Evolutionary conservation across 2,329 filamentous ascomycete genomes (phyloP).

Genomic region (Curvularia hawaiiensis): DNA sequence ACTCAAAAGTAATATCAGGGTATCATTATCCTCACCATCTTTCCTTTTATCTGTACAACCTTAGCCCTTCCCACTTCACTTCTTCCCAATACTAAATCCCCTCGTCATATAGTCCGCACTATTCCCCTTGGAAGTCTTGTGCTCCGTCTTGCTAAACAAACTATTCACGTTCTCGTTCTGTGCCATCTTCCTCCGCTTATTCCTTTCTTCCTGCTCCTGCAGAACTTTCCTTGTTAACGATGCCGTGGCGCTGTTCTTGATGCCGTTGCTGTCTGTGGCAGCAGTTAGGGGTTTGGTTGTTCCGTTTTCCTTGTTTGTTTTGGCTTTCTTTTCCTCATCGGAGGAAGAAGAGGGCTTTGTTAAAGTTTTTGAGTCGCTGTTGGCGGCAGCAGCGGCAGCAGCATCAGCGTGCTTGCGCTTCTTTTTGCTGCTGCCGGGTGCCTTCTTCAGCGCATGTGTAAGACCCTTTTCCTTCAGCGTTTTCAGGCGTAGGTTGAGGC

Average conservation of each 20-base stretch:
- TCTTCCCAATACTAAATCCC: slow-evolving; percentile 50
- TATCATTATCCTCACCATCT: not conserved
- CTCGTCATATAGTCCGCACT: slow-evolving; percentile 57
- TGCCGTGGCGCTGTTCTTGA: slow-evolving; percentile 88
- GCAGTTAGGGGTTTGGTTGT: not conserved
- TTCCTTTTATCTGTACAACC: not conserved
- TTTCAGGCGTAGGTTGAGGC: slow-evolving; percentile 68
- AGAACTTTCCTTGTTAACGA: slow-evolving; percentile 84
- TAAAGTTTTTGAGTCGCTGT: slow-evolving; percentile 19
- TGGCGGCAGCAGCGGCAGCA: slow-evolving; percentile 39
- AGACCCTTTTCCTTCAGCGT: slow-evolving; percentile 74
- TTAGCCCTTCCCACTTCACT: slow-evolving; percentile 13
- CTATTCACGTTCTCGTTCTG: slow-evolving; percentile 57
- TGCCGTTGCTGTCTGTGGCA: slow-evolving; percentile 53
- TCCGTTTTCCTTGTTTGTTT: slow-evolving; percentile 21
- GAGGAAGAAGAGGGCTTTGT: slow-evolving; percentile 26
- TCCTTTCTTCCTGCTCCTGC: slow-evolving; percentile 81
- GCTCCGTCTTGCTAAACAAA: slow-evolving; percentile 51
- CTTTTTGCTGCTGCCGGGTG: slow-evolving; percentile 65
- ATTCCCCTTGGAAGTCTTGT: slow-evolving; percentile 45
- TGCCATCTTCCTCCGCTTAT: slow-evolving; percentile 76
- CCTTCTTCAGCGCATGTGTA: slow-evolving; percentile 88
- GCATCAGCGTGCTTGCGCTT: slow-evolving; percentile 71
- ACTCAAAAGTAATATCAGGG: not conserved
- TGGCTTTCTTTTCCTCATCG: slow-evolving; percentile 30